Evolutionary conservation across 345 rosid species (phyloP).

Genomic region (Hevea brasiliensis): DNA sequence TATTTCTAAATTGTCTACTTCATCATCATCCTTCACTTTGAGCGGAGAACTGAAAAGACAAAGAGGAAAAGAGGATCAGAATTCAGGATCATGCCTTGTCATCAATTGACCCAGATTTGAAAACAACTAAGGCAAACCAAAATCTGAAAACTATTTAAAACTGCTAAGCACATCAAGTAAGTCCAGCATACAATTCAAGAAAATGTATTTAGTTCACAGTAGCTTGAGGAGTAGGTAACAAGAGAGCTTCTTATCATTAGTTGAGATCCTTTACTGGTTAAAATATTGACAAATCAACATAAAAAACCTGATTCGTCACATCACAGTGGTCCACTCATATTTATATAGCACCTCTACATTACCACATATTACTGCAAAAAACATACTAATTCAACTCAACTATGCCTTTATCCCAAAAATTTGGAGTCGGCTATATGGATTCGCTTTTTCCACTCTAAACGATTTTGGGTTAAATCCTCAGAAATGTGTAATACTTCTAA

Average conservation of each 20-base stretch:
- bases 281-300: no score
- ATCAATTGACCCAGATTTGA: constrained; percentile 4
- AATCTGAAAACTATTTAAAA: background rate
- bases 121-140: constrained; percentile 4
- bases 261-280: no score
- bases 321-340: background rate
- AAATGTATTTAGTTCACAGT: background rate
- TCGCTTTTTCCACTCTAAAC: no score
- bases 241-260: background rate
- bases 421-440: no score
- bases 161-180: background rate
- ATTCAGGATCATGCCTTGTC: background rate
- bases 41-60: constrained; percentile 56
- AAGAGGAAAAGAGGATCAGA: background rate
- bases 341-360: background rate
- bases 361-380: background rate
- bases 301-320: background rate
- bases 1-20: constrained; percentile 73
- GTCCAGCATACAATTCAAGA: background rate
- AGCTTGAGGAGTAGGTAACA: background rate
- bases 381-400: no score
- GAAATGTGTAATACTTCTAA: no score
- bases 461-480: no score
- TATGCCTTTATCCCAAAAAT: no score
- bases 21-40: constrained; percentile 76